Evolutionary conservation across 257 asterid genomes (phyloP).

Genomic region (Mentha longifolia): DNA sequence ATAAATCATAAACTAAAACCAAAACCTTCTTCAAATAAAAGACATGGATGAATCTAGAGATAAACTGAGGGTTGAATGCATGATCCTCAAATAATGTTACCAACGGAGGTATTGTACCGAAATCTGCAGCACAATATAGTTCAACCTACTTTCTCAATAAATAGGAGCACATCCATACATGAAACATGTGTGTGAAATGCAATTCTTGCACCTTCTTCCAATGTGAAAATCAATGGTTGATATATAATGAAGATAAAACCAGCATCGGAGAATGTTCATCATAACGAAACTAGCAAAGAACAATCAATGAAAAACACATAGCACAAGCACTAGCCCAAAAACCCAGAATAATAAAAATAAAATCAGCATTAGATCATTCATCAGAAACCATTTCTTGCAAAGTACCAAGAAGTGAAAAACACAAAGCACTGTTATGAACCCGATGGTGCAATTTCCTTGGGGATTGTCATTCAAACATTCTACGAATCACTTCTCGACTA

Average conservation of each 20-base stretch:
- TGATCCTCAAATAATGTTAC: not conserved
- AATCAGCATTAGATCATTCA: constrained; percentile 7
- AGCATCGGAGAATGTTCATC: not conserved
- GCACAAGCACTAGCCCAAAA: not conserved
- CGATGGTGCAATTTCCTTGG: constrained; percentile 12
- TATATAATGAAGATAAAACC: constrained; percentile 18
- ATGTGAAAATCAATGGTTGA: not conserved
- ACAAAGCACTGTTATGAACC: constrained; percentile 9
- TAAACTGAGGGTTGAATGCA: not conserved
- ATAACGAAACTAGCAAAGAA: not conserved
- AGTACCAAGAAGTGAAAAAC: not conserved
- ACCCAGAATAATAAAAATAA: constrained; percentile 5
- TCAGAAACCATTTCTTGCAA: not conserved
- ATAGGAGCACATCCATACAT: not conserved
- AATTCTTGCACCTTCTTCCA: constrained; percentile 17
- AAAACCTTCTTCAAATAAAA: not conserved
- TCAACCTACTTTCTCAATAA: constrained; percentile 11
- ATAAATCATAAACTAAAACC: not conserved
- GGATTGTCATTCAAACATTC: not conserved
- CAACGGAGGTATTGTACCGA: not conserved
- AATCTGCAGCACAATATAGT: not conserved
- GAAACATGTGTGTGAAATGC: not conserved
- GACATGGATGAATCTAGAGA: not conserved
- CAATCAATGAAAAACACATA: not conserved
- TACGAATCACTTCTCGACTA: not conserved